These are phyloP conservation scores for Endoconidiophora polonica DNA, from an alignment of 2,329 filamentous ascomycete genomes.

Conservation along the genomic window DNA sequence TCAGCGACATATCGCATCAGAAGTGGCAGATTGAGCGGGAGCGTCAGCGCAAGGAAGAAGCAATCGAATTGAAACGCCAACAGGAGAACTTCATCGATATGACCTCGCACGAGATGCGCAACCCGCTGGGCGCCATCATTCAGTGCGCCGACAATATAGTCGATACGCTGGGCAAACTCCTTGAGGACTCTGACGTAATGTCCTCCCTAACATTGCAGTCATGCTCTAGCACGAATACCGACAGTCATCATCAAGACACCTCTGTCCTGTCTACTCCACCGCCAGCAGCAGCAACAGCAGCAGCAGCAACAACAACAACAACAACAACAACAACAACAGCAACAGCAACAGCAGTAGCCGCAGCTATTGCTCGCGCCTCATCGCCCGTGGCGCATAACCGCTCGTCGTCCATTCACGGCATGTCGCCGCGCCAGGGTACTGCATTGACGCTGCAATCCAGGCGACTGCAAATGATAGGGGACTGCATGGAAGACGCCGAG, in stretches of 20 bases:
- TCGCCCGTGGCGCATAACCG: background rate
- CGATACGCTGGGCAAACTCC: slow-evolving; percentile 28
- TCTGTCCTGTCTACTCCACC: background rate
- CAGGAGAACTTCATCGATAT: slow-evolving; percentile 75
- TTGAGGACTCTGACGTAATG: slow-evolving; percentile 21
- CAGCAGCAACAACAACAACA: background rate
- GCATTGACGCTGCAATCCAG: background rate
- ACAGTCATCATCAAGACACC: background rate
- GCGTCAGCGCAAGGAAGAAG: slow-evolving; percentile 34
- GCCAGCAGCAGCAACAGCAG: too few species aligned
- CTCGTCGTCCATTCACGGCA: background rate
- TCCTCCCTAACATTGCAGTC: background rate
- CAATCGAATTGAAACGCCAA: slow-evolving; percentile 44
- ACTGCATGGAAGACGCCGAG: slow-evolving; percentile 55
- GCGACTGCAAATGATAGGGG: slow-evolving; percentile 16
- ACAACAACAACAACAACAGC: too few species aligned
- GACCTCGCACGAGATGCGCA: slow-evolving; percentile 55
- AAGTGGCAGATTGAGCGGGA: slow-evolving; percentile 36
- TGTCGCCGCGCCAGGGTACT: slow-evolving; percentile 4
- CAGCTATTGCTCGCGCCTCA: background rate
- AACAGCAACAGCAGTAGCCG: background rate
- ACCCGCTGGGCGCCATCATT: slow-evolving; percentile 55
- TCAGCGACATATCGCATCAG: slow-evolving; percentile 32
- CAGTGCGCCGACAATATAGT: slow-evolving; percentile 59
- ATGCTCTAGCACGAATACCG: background rate